Percentiles rank a stretch among this genome's conserved stretches.
Evolutionary conservation across 768 basidiomycete species (phyloP).

Genomic region (Lentinula boryana): DNA sequence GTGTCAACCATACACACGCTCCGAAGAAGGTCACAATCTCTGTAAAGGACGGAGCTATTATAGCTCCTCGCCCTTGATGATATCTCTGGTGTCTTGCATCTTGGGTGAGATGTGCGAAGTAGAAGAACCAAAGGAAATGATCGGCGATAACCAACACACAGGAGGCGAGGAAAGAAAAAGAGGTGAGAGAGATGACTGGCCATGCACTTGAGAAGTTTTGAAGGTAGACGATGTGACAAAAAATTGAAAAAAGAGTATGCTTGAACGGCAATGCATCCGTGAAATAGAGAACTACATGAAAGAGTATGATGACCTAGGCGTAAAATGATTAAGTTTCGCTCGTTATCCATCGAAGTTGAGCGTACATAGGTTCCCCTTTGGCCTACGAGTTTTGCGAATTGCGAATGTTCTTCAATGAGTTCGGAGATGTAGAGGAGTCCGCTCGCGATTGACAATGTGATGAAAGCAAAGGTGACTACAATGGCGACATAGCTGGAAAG

Average conservation of each 20-base stretch:
- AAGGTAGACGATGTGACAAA: slow-evolving; percentile 84
- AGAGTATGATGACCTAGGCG: slow-evolving; percentile 62
- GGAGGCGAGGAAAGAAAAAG: slow-evolving; percentile 76
- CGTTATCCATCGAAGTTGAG: slow-evolving; percentile 11
- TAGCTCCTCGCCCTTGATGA: slow-evolving; percentile 32
- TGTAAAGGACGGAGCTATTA: slow-evolving; percentile 44
- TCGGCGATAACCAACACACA: slow-evolving; percentile 81
- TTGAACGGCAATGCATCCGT: slow-evolving; percentile 76
- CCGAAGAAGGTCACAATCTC: slow-evolving; percentile 84
- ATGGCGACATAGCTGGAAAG: slow-evolving; percentile 64
- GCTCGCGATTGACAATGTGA: slow-evolving; percentile 90
- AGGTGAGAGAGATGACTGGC: slow-evolving; percentile 92
- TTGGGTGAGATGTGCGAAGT: slow-evolving; percentile 74
- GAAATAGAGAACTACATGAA: slow-evolving; percentile 75
- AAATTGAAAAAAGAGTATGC: slow-evolving; percentile 72
- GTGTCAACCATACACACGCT: slow-evolving; percentile 82
- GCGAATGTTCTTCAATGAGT: slow-evolving; percentile 90
- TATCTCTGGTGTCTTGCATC: slow-evolving; percentile 50
- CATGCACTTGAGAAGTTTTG: slow-evolving; percentile 87
- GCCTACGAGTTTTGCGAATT: slow-evolving; percentile 74
- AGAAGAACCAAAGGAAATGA: slow-evolving; percentile 96
- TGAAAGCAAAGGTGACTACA: slow-evolving; percentile 76
- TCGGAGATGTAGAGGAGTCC: slow-evolving; percentile 93
- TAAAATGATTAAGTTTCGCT: neutral
- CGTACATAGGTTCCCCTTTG: slow-evolving; percentile 85